Evolutionary conservation across 2,329 filamentous ascomycete species (phyloP).

Genomic region (Nigrospora sphaerica): DNA sequence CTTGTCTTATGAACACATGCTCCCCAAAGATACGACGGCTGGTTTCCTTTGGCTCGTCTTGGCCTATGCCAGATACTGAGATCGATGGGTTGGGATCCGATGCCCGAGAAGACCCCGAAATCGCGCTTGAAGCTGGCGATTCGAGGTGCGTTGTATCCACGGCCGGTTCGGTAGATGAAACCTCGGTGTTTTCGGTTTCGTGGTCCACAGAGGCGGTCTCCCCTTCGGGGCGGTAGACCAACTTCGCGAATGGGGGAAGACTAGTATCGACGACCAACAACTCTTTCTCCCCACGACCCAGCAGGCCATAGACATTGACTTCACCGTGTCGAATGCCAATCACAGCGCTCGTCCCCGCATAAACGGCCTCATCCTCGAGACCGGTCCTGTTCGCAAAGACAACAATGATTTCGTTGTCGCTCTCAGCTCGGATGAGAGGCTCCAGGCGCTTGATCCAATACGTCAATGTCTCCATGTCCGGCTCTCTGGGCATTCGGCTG

Average conservation of each 20-base stretch:
- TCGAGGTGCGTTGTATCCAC: not conserved
- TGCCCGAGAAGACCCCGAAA: no score
- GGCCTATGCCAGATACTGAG: no score
- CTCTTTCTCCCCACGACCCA: constrained; percentile 64
- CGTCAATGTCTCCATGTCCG: constrained; percentile 65
- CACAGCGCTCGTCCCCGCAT: constrained; percentile 68
- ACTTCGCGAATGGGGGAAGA: constrained; percentile 32
- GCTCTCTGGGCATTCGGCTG: constrained; percentile 43
- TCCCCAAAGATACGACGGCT: not conserved
- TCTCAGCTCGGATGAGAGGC: constrained; percentile 49
- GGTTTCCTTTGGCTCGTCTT: not conserved
- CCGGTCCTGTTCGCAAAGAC: constrained; percentile 67
- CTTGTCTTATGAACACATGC: not conserved
- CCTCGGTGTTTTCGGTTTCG: not conserved
- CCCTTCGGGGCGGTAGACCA: constrained; percentile 27
- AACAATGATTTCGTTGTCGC: constrained; percentile 54
- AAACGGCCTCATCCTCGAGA: constrained; percentile 56
- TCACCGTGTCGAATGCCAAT: constrained; percentile 58
- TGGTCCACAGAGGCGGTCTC: no score
- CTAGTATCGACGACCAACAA: constrained; percentile 62
- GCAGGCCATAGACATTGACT: constrained; percentile 60
- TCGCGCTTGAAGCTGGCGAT: not conserved
- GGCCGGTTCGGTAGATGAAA: not conserved
- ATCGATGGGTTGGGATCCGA: not conserved
- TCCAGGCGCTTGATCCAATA: constrained; percentile 72